Base-by-base conservation (phyloP, 306 rosid genomes). In the Casuarina cunninghamiana region DNA sequence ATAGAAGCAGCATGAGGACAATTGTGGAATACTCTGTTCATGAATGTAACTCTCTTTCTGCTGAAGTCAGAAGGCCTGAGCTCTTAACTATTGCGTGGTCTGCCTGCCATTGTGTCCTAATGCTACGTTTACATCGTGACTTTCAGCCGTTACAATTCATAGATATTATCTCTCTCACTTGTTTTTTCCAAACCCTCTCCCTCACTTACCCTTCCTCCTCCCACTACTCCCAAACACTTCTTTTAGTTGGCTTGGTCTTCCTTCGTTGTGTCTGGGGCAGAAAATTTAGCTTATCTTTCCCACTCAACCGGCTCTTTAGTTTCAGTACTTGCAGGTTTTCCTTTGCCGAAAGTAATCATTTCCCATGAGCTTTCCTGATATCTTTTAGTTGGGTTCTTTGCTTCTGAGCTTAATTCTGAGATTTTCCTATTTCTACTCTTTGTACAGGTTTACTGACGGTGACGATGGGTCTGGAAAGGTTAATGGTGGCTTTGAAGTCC, bases 381-480 rank as follows among this genome's bases (percentile, higher is more conserved):
- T 26, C 32, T 38, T 2, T 43, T 12, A 54, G 5, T 45, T 0
- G 32, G 32, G 6, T 21, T 58, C 26, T 2, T 26, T 11, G 35
- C 35, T 75, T 51, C 3, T 16, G 21, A 35, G 38, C 15, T 54
- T 50, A 35, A 11, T 16, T 26, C 35, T 12, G 42, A 8, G 16
- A 3, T 53, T 65, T 19, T 43, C 70, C 32, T 26, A 26, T 26
- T 26, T 41, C 38, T 6, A 19, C 5, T 10, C 41, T 43, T 74
- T 43, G n/a, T 61, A 35, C 80, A 85, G 87, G 67, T 76, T 71
- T 38, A 67, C 35, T 43, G 5, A 68, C 77, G 90, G 78, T 66
- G 93, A 79, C 68, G 86, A 73, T 85, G 91, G 89, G 89, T 5
- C 68, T 94, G 60, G 93, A 86, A 32, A 89, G 97, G 77, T 43